These are phyloP conservation scores for Colletotrichum sp. DNA, from an alignment of 2,329 filamentous ascomycete species.

Conservation along the genomic window DNA sequence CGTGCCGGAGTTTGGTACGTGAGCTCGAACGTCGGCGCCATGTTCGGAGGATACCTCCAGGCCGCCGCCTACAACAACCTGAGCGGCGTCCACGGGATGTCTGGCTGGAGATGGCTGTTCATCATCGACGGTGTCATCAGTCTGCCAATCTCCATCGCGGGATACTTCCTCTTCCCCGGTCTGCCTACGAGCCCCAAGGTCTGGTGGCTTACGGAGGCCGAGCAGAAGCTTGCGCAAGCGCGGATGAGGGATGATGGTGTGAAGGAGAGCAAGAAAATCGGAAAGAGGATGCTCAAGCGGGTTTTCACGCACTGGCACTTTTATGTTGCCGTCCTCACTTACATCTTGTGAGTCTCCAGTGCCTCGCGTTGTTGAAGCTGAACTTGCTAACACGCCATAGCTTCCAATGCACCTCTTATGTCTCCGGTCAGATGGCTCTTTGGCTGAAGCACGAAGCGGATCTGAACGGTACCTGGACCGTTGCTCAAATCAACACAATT, in stretches of 20 bases:
- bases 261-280: conserved; percentile 23
- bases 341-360: conserved; percentile 18
- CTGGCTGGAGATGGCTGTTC: conserved; percentile 54
- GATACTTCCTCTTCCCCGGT: conserved; percentile 46
- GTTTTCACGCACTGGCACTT: conserved; percentile 32
- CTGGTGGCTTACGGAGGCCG: conserved; percentile 33
- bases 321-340: conserved; percentile 27
- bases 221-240: conserved; percentile 35
- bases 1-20: conserved; percentile 52
- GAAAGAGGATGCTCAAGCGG: conserved; percentile 28
- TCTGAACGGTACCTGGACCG: not conserved
- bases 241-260: conserved; percentile 27
- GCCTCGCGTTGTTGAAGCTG: fast-evolving
- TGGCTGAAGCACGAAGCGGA: conserved; percentile 25
- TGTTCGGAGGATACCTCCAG: conserved; percentile 56
- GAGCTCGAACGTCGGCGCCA: conserved; percentile 45
- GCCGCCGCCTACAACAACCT: conserved; percentile 54
- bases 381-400: not conserved
- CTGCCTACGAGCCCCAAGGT: conserved; percentile 37
- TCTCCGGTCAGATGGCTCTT: conserved; percentile 22
- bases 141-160: conserved; percentile 52
- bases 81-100: conserved; percentile 47
- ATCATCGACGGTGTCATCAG: conserved; percentile 59
- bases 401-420: conserved; percentile 22
- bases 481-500: conserved; percentile 24